A percentile compares a stretch with the other conserved stretches of the same genome.
These are phyloP conservation scores for Geotrichum candidum DNA, from an alignment of 1,139 yeast genomes.

Conservation along the genomic window DNA sequence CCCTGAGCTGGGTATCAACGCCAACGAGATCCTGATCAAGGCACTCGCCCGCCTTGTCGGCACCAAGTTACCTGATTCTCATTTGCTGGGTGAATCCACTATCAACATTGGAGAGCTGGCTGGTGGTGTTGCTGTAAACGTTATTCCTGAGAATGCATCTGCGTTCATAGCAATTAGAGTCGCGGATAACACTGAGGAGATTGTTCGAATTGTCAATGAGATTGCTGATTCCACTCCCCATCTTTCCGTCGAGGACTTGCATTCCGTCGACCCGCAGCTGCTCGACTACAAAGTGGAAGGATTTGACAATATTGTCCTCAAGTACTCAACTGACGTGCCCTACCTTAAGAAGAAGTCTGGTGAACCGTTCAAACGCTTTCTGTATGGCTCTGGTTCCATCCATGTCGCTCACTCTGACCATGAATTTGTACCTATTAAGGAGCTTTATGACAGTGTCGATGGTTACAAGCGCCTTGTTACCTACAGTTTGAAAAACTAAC, in stretches of 20 bases:
- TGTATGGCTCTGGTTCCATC: constrained; percentile 68
- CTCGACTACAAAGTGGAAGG: constrained; percentile 59
- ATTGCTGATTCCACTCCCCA: constrained; percentile 33
- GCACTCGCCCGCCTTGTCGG: constrained; percentile 41
- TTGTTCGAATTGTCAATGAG: constrained; percentile 37
- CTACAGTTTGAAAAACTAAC: constrained; percentile 18
- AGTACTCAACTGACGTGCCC: constrained; percentile 65
- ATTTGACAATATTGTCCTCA: constrained; percentile 50
- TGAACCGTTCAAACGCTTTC: constrained; percentile 40
- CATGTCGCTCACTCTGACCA: constrained; percentile 59
- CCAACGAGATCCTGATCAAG: constrained; percentile 52
- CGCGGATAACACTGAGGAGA: constrained; percentile 42
- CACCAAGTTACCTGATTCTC: constrained; percentile 44
- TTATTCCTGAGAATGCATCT: constrained; percentile 53
- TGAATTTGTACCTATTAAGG: constrained; percentile 50
- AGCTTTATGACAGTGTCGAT: constrained; percentile 47
- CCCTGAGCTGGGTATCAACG: constrained; percentile 62
- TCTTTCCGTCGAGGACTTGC: constrained; percentile 28
- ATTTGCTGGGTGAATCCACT: constrained; percentile 55
- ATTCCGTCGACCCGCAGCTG: constrained; percentile 39
- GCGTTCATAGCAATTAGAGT: constrained; percentile 52
- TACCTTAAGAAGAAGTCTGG: constrained; percentile 35
- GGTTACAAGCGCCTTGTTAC: constrained; percentile 51
- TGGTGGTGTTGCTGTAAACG: constrained; percentile 63
- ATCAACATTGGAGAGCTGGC: constrained; percentile 52